Conservation (phyloP, 257 asterid species). For the Thymus mandschuricus region DNA sequence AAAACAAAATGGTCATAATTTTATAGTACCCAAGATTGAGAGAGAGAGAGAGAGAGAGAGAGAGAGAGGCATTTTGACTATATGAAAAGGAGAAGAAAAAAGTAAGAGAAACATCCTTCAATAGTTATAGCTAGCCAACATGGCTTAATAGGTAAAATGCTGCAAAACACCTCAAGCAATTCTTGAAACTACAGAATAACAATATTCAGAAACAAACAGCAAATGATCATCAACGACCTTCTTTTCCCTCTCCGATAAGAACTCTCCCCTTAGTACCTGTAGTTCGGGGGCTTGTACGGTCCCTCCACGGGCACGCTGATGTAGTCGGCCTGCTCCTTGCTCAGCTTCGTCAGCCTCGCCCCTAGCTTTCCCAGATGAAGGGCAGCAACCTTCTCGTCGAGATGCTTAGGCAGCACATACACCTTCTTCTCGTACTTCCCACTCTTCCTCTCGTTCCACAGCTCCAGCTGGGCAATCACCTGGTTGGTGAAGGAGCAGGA, state of each 20-base stretch:
- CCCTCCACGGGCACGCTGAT: slow-evolving; percentile 36
- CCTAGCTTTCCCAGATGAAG: slow-evolving; percentile 40
- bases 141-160: not conserved
- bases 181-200: not conserved
- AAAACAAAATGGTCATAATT: too few species aligned
- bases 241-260: not conserved
- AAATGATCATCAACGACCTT: not conserved
- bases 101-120: not conserved
- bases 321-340: slow-evolving; percentile 41
- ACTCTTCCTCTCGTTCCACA: slow-evolving; percentile 38
- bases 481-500: slow-evolving; percentile 43
- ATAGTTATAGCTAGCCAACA: not conserved
- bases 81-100: not conserved
- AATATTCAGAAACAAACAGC: slow-evolving; percentile 9
- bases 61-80: not conserved
- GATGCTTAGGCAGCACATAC: slow-evolving; percentile 39
- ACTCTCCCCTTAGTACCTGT: slow-evolving; percentile 32
- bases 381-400: slow-evolving; percentile 37
- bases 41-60: not conserved
- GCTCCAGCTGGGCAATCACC: slow-evolving; percentile 40
- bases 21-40: too few species aligned
- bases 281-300: slow-evolving; percentile 41
- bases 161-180: not conserved
- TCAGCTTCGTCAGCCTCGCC: slow-evolving; percentile 39
- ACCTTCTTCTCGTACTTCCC: slow-evolving; percentile 38